These are phyloP conservation scores for Ceratobasidium sp. DNA, from an alignment of 1,284 basidiomycete species.

Conservation along the genomic window DNA sequence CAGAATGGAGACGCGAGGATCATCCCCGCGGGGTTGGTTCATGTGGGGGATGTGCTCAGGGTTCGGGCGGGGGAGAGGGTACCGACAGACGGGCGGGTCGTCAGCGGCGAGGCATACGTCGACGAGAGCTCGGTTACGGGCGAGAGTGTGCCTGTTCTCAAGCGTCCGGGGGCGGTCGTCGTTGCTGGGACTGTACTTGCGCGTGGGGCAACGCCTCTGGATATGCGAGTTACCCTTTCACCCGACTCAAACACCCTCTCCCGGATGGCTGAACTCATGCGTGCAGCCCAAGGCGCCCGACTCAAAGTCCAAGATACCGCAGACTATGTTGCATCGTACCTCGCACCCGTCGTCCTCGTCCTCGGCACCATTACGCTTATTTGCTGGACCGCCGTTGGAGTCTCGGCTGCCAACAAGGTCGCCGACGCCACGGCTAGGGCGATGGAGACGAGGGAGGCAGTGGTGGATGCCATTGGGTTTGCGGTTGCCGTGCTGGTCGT, in stretches of 20 bases:
- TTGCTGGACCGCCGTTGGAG: conserved; percentile 3
- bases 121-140: conserved; percentile 59
- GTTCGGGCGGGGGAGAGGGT: conserved; percentile 51
- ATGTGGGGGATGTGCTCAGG: conserved; percentile 52
- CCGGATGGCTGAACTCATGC: conserved; percentile 52
- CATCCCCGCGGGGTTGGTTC: conserved; percentile 51
- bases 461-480: conserved; percentile 51
- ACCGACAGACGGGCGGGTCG: conserved; percentile 55
- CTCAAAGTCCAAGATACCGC: conserved; percentile 41
- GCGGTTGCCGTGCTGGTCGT: conserved; percentile 55
- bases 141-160: conserved; percentile 54
- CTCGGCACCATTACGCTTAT: conserved; percentile 16
- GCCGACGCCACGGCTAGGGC: not conserved
- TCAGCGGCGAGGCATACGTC: conserved; percentile 51
- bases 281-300: conserved; percentile 40
- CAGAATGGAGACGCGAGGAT: conserved; percentile 43
- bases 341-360: conserved; percentile 39
- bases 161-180: conserved; percentile 49
- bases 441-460: conserved; percentile 43
- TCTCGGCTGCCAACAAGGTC: not conserved
- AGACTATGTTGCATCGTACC: conserved; percentile 41
- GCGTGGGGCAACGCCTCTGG: conserved; percentile 47
- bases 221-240: conserved; percentile 52
- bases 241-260: conserved; percentile 56
- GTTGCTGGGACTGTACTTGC: conserved; percentile 55